Percentiles rank a stretch among this genome's conserved stretches.
Evolutionary conservation across 208 protist species (phyloP).

Genomic region (Acanthamoeba healyi): DNA sequence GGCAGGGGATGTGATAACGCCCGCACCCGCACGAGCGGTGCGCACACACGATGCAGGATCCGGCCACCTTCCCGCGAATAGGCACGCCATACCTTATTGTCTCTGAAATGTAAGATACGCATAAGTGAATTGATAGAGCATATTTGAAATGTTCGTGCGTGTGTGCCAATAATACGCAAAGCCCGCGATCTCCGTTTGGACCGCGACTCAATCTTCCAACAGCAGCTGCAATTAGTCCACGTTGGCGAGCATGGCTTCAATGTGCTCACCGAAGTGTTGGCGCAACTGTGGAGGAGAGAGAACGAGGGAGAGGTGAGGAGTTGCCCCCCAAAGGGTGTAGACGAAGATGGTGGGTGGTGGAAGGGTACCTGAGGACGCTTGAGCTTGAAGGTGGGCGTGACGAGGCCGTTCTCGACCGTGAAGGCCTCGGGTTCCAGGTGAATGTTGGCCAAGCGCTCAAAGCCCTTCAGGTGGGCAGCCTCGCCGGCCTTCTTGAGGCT

Average conservation of each 20-base stretch:
- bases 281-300: background rate
- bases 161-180: too few relatives aligned
- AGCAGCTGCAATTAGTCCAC: background rate
- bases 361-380: constrained; percentile 70
- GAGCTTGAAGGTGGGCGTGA: constrained; percentile 94
- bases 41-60: too few relatives aligned
- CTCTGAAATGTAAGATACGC: too few relatives aligned
- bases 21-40: too few relatives aligned
- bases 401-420: constrained; percentile 86
- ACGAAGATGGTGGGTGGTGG: background rate
- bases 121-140: background rate
- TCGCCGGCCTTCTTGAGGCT: constrained; percentile 73
- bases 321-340: too few relatives aligned
- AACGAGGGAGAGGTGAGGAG: too few relatives aligned
- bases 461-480: constrained; percentile 83
- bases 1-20: too few relatives aligned
- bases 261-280: background rate
- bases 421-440: constrained; percentile 84
- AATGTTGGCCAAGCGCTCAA: constrained; percentile 85
- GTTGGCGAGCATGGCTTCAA: background rate
- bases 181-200: too few relatives aligned
- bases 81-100: too few relatives aligned
- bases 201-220: too few relatives aligned
- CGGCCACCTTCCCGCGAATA: too few relatives aligned
- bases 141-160: too few relatives aligned